Percentiles rank a stretch among this genome's conserved stretches.
phyloP scores from a whole-genome alignment of 441 rosid genomes.

The Mallotus repandus region DNA sequence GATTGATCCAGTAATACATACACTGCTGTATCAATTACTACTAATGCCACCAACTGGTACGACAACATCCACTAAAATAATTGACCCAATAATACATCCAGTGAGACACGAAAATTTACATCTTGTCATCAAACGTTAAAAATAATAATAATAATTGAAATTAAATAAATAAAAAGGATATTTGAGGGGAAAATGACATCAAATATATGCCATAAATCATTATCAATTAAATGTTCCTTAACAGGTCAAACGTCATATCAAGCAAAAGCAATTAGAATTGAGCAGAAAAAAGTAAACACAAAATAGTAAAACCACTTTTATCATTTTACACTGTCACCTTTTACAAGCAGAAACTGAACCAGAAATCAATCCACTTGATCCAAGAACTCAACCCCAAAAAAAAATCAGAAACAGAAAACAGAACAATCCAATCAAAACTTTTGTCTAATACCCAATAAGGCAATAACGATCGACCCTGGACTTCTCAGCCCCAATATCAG shows the following conservation, averaged over 20 bases:
- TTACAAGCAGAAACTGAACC: background rate
- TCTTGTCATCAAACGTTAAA: background rate
- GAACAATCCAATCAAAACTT: conserved; percentile 19
- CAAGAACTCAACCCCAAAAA: background rate
- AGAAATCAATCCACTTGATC: conserved; percentile 18
- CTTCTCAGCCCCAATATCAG: conserved; percentile 11
- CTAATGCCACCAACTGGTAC: conserved; percentile 7
- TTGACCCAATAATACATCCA: conserved; percentile 16
- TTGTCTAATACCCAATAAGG: background rate
- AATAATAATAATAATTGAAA: no score
- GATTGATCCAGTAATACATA: conserved; percentile 9
- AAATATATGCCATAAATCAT: conserved; percentile 32
- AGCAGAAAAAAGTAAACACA: conserved; percentile 2
- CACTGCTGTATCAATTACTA: conserved; percentile 7
- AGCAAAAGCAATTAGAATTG: conserved; percentile 16
- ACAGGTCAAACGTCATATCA: conserved; percentile 46
- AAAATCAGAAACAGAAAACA: background rate
- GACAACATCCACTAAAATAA: conserved; percentile 14
- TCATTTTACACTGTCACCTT: conserved; percentile 7
- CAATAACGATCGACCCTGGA: conserved; percentile 19
- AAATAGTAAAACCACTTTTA: conserved; percentile 33
- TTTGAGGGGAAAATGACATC: conserved; percentile 38
- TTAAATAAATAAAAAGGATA: conserved; percentile 10
- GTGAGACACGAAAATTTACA: conserved; percentile 8
- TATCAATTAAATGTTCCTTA: conserved; percentile 38